Conservation (phyloP, 345 rosid genomes). For the Erucastrum elatum region DNA sequence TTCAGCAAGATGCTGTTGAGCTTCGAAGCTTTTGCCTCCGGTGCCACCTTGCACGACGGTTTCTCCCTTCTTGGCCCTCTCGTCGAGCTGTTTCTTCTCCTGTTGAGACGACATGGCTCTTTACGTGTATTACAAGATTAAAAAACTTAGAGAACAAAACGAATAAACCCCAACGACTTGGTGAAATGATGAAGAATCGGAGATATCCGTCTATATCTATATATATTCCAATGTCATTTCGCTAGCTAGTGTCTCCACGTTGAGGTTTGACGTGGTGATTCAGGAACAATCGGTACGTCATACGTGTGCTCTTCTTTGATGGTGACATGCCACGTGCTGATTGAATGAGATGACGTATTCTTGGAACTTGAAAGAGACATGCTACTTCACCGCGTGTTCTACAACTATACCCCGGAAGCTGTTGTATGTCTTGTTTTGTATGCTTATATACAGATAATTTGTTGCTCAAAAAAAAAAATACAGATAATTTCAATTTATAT, state of each 20-base stretch:
- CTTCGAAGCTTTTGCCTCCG: conserved; percentile 86
- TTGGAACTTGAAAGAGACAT: background rate
- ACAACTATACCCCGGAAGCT: background rate
- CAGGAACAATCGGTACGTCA: conserved; percentile 35
- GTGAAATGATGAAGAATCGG: conserved; percentile 1
- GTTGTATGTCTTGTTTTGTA: background rate
- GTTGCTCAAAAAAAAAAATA: no score
- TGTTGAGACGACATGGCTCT: conserved; percentile 47
- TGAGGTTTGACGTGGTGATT: conserved; percentile 27
- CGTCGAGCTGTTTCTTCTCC: conserved; percentile 60
- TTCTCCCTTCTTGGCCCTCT: conserved; percentile 69
- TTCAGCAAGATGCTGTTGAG: conserved; percentile 85
- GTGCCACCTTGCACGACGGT: conserved; percentile 79
- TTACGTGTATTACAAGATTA: background rate
- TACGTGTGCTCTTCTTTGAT: conserved; percentile 32
- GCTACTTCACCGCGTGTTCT: background rate
- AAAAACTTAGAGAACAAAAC: background rate
- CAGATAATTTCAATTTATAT: no score
- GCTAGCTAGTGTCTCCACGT: conserved; percentile 10
- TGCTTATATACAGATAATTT: background rate
- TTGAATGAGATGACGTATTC: conserved; percentile 21
- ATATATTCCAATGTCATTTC: background rate
- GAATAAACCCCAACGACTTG: background rate
- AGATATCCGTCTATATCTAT: background rate
- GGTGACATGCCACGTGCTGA: conserved; percentile 25